Evolutionary conservation across 805 yeast genomes (phyloP), one percentile per base, ranked within the genome.

Genomic region (Zygosaccharomyces siamensis): DNA sequence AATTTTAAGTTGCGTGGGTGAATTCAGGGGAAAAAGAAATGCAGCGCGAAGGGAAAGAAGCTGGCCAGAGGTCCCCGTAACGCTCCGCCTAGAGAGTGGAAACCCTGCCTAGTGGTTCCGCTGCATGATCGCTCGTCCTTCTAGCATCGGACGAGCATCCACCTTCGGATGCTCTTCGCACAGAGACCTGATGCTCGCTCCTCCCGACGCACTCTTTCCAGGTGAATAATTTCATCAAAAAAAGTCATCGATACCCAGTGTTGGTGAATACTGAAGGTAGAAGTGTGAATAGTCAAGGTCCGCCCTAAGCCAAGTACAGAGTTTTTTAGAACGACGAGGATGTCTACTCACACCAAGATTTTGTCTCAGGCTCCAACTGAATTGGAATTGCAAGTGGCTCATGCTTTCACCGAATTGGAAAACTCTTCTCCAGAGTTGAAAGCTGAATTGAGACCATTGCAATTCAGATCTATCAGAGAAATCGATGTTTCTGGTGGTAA

Each of bases 331-430:
- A 33, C 37, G 21, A 55, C 50, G 61, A 79, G 67, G 62, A 92
- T 92, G 98, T 92, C 98, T 79, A 95, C 97, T 72, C 67, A 63
- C 62, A 82, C 87, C 77, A 93, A 93, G 83, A 83, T 93, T 78
- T 84, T 92, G 77, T 83, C 89, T 72, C 83, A 85, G 73, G 87
- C 87, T 72, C 98, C 99, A 80, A 75, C 93, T 74, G 98, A 93
- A 80, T 89, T 93, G 78, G 99, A 93, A 83, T 87, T 93, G 78
- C 95, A 92, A 81, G 95, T 93, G 74, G 97, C 97, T 71, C 97
- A 92, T 81, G 97, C 98, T 72, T 87, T 93, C 74, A 75, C 84
- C 69, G 99, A 93, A 80, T 83, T 93, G 76, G 98, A 93, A 83
- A 72, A 79, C 71, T 80, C 86, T 75, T 88, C 95, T 73, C 81